phyloP scores from a whole-genome alignment of 352 stramenopile species.

The Globisporangium cederbergense region DNA sequence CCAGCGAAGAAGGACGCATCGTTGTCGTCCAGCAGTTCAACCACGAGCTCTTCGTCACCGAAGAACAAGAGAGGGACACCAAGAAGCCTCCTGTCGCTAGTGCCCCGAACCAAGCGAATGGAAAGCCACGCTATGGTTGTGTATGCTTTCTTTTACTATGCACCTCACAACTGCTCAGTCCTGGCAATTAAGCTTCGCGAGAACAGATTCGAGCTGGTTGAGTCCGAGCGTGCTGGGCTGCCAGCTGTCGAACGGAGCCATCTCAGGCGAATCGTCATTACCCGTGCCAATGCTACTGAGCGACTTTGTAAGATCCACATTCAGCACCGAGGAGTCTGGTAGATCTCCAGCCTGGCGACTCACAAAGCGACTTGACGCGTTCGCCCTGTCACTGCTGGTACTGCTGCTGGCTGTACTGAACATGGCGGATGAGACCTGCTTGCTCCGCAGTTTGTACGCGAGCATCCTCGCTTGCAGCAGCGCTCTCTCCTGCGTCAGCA shows the following conservation, averaged over 20 bases:
- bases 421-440: conserved; percentile 71
- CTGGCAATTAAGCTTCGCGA: conserved; percentile 16
- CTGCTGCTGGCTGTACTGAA: conserved; percentile 32
- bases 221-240: conserved; percentile 39
- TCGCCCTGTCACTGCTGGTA: neutral
- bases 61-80: too few species aligned
- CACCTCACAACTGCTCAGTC: conserved; percentile 6
- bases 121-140: too few species aligned
- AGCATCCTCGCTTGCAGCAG: conserved; percentile 64
- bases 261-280: neutral
- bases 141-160: neutral
- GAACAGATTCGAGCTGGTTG: conserved; percentile 25
- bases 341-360: conserved; percentile 4
- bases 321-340: conserved; percentile 27
- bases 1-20: too few species aligned
- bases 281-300: neutral
- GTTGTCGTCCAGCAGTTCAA: too few species aligned
- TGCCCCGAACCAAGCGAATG: too few species aligned
- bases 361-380: neutral
- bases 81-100: too few species aligned
- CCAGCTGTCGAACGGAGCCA: conserved; percentile 35
- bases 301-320: conserved; percentile 26
- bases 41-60: too few species aligned
- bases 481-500: conserved; percentile 53
- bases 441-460: conserved; percentile 66